Evolutionary conservation across 345 rosid species (phyloP), one percentile per base, ranked within the genome.

Genomic region (Turritis glabra): DNA sequence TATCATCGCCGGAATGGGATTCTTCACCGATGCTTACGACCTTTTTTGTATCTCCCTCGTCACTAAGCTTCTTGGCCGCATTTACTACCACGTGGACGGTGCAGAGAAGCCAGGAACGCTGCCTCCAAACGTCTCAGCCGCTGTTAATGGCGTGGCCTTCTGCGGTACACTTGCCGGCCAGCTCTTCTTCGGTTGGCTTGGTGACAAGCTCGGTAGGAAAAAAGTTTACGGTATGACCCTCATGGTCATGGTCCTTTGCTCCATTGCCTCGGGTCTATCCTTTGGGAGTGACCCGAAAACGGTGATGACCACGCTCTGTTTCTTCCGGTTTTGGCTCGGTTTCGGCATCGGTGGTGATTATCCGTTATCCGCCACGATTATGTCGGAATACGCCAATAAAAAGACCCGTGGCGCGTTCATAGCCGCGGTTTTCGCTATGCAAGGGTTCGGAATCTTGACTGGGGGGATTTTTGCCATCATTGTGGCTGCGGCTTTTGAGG

Each of bases 401-500:
- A 89, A 91, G 75, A 91, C 96, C 3, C 86, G 97, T 0, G 97
- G 97, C 1, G 97, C 97, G 1, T 91, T 89, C 72, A 82, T 92
- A 21, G 97, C 96, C 3, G 93, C 97, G 1, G 97, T 92, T n/a
- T 92, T 92, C 15, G 97, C 97, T 0, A 92, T 92, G 97, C 97
- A 89, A 68, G 97, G 97, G 1, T 92, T 92, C 4, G 96, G 97
- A 33, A 92, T 92, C 73, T 59, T 92, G 70, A 82, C 86, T 0
- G 97, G 96, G 0, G 97, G 96, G 3, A 56, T 92, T 0, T 86
- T 90, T 63, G 96, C 92, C 7, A 84, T 90, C 46, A 74, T 84
- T 6, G 8, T 87, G 7, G 29, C 97, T 5, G 25, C 86, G 2
- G 79, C 85, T n/a, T 92, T 90, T 58, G 66, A 82, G 22, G 77